A percentile compares a stretch with the other conserved stretches of the same genome.
Conservation (phyloP, 495 filamentous ascomycete genomes). For the Letharia lupina region DNA sequence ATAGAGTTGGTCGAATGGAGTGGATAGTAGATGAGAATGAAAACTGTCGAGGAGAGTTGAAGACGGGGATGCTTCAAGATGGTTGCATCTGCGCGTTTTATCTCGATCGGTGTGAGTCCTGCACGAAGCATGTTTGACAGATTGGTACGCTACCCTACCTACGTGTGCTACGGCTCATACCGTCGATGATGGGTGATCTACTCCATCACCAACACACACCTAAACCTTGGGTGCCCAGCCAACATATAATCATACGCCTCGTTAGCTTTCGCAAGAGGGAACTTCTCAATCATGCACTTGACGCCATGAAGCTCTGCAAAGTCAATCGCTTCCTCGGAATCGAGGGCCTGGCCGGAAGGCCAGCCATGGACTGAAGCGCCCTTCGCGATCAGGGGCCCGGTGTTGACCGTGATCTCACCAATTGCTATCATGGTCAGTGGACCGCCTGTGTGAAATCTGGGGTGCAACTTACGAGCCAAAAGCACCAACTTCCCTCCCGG, state of each 20-base stretch:
- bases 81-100: no score
- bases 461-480: slow-evolving; percentile 38
- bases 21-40: no score
- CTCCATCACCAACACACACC: slow-evolving; percentile 39
- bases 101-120: no score
- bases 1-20: no score
- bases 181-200: not conserved
- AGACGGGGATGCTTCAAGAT: no score
- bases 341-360: slow-evolving; percentile 53
- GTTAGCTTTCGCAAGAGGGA: slow-evolving; percentile 46
- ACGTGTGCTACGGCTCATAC: not conserved
- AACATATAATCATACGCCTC: slow-evolving; percentile 39
- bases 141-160: not conserved
- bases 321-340: slow-evolving; percentile 54
- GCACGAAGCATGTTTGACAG: not conserved
- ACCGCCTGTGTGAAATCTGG: not conserved
- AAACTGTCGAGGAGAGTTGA: no score
- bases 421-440: slow-evolving; percentile 29
- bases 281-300: slow-evolving; percentile 56
- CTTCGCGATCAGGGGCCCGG: slow-evolving; percentile 39
- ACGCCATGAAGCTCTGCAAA: slow-evolving; percentile 50
- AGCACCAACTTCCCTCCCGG: slow-evolving; percentile 49
- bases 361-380: slow-evolving; percentile 47
- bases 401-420: slow-evolving; percentile 46
- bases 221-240: slow-evolving; percentile 37